Evolutionary conservation across 1,284 basidiomycete species (phyloP).

Genomic region (Sanghuangporus weigelae): DNA sequence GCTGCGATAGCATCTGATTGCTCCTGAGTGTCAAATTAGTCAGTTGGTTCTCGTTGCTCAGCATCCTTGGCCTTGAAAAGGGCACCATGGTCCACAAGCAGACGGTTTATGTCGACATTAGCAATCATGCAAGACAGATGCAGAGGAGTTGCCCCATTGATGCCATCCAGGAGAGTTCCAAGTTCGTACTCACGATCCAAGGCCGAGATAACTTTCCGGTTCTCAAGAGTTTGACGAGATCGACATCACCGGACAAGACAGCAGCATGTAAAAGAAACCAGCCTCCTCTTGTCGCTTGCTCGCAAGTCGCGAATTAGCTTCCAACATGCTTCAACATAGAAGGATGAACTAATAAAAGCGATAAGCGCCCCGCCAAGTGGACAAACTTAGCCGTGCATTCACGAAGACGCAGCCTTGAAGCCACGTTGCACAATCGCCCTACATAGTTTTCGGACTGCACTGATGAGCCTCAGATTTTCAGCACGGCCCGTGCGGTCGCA

Average conservation of each 20-base stretch:
- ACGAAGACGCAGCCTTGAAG: background rate
- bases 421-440: background rate
- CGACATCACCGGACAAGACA: conserved; percentile 2
- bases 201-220: background rate
- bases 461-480: background rate
- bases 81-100: conserved; percentile 5
- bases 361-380: too few relatives aligned
- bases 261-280: background rate
- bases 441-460: background rate
- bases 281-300: background rate
- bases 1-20: background rate
- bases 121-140: conserved; percentile 5
- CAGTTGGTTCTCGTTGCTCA: background rate
- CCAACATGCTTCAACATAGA: background rate
- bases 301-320: background rate
- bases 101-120: background rate
- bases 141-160: conserved; percentile 3
- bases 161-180: background rate
- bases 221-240: conserved; percentile 1
- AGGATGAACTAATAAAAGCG: too few relatives aligned
- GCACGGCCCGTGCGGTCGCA: background rate
- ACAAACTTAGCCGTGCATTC: background rate
- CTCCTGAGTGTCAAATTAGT: conserved; percentile 1
- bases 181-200: background rate
- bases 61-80: background rate